Conservation (phyloP, 1,284 basidiomycete species). For the Cutaneotrichosporon dermatis region DNA sequence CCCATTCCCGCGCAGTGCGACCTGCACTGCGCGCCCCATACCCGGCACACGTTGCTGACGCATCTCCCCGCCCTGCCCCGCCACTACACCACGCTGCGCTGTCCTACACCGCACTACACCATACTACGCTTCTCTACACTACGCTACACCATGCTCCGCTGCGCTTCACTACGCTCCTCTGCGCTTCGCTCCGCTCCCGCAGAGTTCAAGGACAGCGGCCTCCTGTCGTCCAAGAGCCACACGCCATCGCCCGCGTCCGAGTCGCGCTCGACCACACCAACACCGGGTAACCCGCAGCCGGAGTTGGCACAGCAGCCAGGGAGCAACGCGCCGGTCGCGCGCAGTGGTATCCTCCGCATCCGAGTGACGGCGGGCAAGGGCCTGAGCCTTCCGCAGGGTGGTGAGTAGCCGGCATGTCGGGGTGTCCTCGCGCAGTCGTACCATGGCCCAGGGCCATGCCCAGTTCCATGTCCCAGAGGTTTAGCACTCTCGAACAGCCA, state of each 20-base stretch:
- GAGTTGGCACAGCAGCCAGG: constrained; percentile 20
- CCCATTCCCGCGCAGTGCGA: not conserved
- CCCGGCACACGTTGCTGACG: constrained; percentile 8
- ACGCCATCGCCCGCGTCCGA: constrained; percentile 28
- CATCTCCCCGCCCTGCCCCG: constrained; percentile 6
- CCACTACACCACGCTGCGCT: not conserved
- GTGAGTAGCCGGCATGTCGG: constrained; percentile 28
- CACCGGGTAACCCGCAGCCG: constrained; percentile 46
- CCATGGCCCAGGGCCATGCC: too few relatives aligned
- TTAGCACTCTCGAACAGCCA: too few relatives aligned
- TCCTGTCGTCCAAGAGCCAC: constrained; percentile 32
- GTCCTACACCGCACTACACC: too few relatives aligned
- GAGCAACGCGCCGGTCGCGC: constrained; percentile 45
- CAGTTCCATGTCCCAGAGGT: too few relatives aligned
- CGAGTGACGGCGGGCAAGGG: constrained; percentile 56
- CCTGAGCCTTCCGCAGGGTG: constrained; percentile 52
- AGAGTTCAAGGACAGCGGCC: constrained; percentile 49
- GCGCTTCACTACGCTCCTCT: too few relatives aligned
- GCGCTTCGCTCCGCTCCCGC: too few relatives aligned
- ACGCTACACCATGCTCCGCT: too few relatives aligned
- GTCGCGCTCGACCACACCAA: constrained; percentile 48
- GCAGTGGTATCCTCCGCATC: constrained; percentile 56
- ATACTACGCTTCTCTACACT: too few relatives aligned
- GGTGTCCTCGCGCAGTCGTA: not conserved
- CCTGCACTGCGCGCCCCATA: too few relatives aligned